Evolutionary conservation across 805 yeast species (phyloP).

Genomic region (Metschnikowia drakensbergensis): DNA sequence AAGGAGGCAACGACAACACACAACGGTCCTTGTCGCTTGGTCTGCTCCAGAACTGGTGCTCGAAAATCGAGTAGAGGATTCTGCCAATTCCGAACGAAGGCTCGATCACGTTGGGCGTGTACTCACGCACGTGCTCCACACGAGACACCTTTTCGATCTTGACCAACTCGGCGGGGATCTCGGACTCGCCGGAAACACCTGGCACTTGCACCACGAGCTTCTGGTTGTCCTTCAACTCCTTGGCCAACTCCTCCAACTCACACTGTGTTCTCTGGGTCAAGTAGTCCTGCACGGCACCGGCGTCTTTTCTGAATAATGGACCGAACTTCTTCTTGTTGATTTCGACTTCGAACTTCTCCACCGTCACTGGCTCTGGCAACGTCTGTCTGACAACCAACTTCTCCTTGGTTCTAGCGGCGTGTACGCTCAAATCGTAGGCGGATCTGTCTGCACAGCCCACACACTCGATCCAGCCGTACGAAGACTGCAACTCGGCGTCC

Average conservation of each 20-base stretch:
- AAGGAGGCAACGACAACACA: slow-evolving; percentile 87
- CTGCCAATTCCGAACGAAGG: slow-evolving; percentile 99
- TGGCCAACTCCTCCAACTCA: slow-evolving; percentile 73
- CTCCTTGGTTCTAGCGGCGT: slow-evolving; percentile 90
- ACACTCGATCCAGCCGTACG: slow-evolving; percentile 99
- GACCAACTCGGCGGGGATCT: slow-evolving; percentile 68
- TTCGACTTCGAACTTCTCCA: slow-evolving; percentile 79
- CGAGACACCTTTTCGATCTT: slow-evolving; percentile 73
- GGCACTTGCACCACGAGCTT: slow-evolving; percentile 65
- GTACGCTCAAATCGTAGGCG: slow-evolving; percentile 95
- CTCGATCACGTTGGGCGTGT: slow-evolving; percentile 94
- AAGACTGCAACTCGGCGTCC: slow-evolving; percentile 96
- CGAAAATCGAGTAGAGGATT: slow-evolving; percentile 86
- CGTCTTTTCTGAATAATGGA: slow-evolving; percentile 95
- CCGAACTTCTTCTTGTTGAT: slow-evolving; percentile 95
- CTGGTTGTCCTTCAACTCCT: slow-evolving; percentile 58
- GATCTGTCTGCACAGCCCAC: slow-evolving; percentile 99
- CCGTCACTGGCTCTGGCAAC: slow-evolving; percentile 76
- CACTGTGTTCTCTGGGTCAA: slow-evolving; percentile 72
- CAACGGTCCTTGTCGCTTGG: slow-evolving; percentile 82
- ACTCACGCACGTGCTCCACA: slow-evolving; percentile 91
- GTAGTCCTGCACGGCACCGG: slow-evolving; percentile 85
- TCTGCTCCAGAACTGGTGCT: slow-evolving; percentile 93
- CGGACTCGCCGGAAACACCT: slow-evolving; percentile 55
- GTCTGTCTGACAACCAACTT: slow-evolving; percentile 92